Evolutionary conservation across 148 eudicot species (phyloP), one percentile per base, ranked within the genome.

Genomic region (Cornus kousa): DNA sequence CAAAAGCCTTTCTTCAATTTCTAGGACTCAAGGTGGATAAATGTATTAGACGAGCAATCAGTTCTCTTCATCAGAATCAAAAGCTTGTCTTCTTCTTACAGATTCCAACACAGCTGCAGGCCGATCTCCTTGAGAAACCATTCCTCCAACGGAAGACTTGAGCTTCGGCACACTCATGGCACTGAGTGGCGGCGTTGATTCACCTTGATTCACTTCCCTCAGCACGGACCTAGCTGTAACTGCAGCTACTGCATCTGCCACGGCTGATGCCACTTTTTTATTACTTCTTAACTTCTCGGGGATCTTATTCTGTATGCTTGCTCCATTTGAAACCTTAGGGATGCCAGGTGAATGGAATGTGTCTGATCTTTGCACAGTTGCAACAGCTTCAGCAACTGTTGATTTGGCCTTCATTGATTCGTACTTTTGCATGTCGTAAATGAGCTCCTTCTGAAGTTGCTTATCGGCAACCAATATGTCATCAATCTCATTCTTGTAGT

Each of bases 401-500:
- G 91, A 79, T 70, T 85, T 92, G 20, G 90, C 94, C 78, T 88
- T 89, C 31, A 71, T 77, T 0, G 87, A 67, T 62, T 96, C 99
- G 7, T 92, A 96, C 79, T 90, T 96, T 35, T 96, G 89, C 82
- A 96, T 88, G 83, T 96, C 99, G 8, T 96, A 96, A 24, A 91
- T 81, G 71, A 94, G 91, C 83, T 96, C 99, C 76, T 91, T 96
- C 87, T 86, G 97, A 22, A 96, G 92, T 84, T 96, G 99, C 81
- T 87, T 89, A 84, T 96, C 99, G 1, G 99, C 97, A 64, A 96
- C 89, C 79, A 96, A 70, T 20, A 96, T 86, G 65, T 94, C 98
- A 17, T 96, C 99, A 35, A 96, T 96, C 83, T 96, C 99, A 37
- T 89, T 94, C 82, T 96, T 96, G 89, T 96, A 96, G 80, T 96